Conservation (phyloP, 1,284 basidiomycete genomes). For the Athelia psychrophila region DNA sequence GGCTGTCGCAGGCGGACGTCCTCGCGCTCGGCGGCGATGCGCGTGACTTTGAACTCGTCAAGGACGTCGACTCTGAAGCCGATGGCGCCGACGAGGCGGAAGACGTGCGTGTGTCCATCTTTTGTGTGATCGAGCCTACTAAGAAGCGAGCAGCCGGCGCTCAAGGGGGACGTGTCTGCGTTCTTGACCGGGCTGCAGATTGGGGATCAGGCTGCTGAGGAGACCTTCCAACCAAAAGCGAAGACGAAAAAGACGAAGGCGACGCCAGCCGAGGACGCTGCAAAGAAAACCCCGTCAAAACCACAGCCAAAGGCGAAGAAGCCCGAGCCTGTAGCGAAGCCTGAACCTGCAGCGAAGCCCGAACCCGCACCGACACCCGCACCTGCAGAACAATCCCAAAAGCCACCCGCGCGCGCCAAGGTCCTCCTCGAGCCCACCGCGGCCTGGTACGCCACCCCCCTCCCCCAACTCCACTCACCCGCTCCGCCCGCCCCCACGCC, state of each 20-base stretch:
- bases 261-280: conserved; percentile 11
- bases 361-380: background rate
- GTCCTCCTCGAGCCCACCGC: conserved; percentile 50
- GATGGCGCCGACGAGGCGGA: conserved; percentile 20
- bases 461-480: conserved; percentile 32
- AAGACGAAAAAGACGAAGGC: conserved; percentile 11
- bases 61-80: conserved; percentile 36
- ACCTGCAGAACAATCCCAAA: conserved; percentile 27
- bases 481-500: conserved; percentile 36
- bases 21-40: conserved; percentile 51
- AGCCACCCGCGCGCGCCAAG: conserved; percentile 24
- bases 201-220: conserved; percentile 26
- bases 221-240: conserved; percentile 7
- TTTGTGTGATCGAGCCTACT: background rate
- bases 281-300: conserved; percentile 10
- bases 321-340: conserved; percentile 11
- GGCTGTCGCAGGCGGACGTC: conserved; percentile 22
- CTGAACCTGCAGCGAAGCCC: conserved; percentile 4
- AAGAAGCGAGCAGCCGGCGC: conserved; percentile 28
- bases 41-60: conserved; percentile 44
- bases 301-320: conserved; percentile 20
- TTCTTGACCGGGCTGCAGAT: conserved; percentile 60
- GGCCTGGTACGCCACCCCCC: conserved; percentile 54
- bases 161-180: conserved; percentile 54
- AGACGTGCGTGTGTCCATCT: conserved; percentile 15